Conservation (phyloP, 129 eudicot genomes). For the Cynara cardunculus region DNA sequence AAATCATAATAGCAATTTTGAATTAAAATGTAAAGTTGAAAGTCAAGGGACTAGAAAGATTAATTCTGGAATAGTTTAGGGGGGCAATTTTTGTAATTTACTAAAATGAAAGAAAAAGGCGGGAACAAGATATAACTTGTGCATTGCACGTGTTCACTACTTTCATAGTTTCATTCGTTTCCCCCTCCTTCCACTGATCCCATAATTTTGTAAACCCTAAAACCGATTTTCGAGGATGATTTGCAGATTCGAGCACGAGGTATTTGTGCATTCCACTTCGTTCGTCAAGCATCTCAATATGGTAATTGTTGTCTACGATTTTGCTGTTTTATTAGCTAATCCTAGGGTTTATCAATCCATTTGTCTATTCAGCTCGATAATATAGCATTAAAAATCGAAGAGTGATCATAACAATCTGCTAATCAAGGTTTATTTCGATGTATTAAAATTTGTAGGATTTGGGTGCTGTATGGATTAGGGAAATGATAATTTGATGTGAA, state of each 20-base stretch:
- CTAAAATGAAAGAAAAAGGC: background rate
- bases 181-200: background rate
- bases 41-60: background rate
- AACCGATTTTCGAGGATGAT: background rate
- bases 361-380: too few relatives aligned
- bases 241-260: background rate
- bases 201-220: background rate
- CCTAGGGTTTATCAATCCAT: too few relatives aligned
- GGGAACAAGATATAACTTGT: background rate
- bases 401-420: too few relatives aligned
- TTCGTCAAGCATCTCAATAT: too few relatives aligned
- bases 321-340: too few relatives aligned
- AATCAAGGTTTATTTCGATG: too few relatives aligned
- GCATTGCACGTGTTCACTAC: background rate
- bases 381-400: too few relatives aligned
- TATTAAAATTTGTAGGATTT: too few relatives aligned
- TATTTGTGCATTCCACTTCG: too few relatives aligned
- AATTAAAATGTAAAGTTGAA: background rate
- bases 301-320: too few relatives aligned
- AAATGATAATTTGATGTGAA: too few relatives aligned
- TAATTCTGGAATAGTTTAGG: background rate
- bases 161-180: background rate
- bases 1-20: background rate
- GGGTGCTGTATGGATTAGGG: too few relatives aligned
- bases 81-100: background rate